Conservation (phyloP, 352 stramenopile genomes). For the Chrysophaeum taylorii region DNA sequence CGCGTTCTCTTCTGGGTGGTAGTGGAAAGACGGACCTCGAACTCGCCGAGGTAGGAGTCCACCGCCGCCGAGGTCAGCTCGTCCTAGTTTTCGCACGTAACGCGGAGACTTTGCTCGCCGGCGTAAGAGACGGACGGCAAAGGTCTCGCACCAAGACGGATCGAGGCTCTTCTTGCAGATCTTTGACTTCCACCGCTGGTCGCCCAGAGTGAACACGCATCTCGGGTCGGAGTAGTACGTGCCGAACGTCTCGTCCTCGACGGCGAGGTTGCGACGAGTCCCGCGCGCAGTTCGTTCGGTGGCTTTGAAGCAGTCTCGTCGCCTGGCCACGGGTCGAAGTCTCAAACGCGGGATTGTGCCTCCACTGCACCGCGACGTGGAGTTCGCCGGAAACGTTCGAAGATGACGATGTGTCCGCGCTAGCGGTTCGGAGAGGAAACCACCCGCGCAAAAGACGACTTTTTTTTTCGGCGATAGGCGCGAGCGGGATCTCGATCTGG, state of each 20-base stretch:
- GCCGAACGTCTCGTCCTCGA: conserved; percentile 7
- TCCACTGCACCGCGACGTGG: conserved; percentile 3
- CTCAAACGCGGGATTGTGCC: neutral
- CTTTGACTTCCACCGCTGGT: neutral
- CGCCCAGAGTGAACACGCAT: neutral
- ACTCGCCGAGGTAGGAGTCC: neutral
- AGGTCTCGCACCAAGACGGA: neutral
- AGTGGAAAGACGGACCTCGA: too few relatives aligned
- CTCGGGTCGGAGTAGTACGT: neutral
- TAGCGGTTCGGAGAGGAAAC: too few relatives aligned
- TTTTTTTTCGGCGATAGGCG: neutral
- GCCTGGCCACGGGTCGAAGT: conserved; percentile 4
- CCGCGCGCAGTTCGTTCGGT: conserved; percentile 4
- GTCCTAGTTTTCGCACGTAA: conserved; percentile 1
- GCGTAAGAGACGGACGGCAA: neutral
- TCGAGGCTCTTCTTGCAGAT: neutral
- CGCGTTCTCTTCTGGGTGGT: neutral
- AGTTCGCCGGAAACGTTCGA: conserved; percentile 7
- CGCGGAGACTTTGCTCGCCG: too few relatives aligned
- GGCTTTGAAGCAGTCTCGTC: neutral
- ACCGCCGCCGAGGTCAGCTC: neutral
- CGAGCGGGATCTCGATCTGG: neutral
- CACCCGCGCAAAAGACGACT: too few relatives aligned
- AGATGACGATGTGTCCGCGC: too few relatives aligned
- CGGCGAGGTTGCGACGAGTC: neutral